phyloP scores from a whole-genome alignment of 2,329 filamentous ascomycete genomes.

The Cryphonectria parasitica region DNA sequence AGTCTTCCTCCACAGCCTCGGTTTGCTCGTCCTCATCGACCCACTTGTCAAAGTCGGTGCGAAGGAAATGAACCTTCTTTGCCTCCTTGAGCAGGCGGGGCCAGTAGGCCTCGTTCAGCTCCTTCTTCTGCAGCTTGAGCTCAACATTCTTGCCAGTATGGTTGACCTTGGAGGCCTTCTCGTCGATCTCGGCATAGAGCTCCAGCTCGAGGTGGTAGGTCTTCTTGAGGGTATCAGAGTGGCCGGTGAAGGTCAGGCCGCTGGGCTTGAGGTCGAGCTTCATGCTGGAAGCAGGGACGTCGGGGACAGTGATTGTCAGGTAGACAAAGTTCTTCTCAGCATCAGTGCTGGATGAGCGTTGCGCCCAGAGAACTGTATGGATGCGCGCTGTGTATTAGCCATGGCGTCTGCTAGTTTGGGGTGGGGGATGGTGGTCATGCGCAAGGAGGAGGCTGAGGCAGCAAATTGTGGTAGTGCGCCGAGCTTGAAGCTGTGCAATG shows the following conservation, averaged over 20 bases:
- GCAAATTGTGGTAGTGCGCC: neutral
- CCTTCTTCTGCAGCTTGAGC: conserved; percentile 95
- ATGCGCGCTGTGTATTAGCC: conserved; percentile 7
- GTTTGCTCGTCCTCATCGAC: conserved; percentile 99
- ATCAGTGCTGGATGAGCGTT: conserved; percentile 84
- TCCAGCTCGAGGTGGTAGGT: conserved; percentile 86
- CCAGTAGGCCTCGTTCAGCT: conserved; percentile 93
- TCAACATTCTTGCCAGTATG: conserved; percentile 89
- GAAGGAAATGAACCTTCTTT: conserved; percentile 92
- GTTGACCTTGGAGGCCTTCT: conserved; percentile 79
- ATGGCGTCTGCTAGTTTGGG: neutral
- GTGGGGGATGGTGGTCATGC: neutral
- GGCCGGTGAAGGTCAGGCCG: conserved; percentile 78
- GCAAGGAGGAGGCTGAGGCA: neutral
- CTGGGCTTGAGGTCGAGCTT: conserved; percentile 83
- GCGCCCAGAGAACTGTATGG: conserved; percentile 86
- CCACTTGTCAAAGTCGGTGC: conserved; percentile 99
- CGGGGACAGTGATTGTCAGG: conserved; percentile 86
- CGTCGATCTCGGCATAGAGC: conserved; percentile 90
- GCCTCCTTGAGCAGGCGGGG: conserved; percentile 88
- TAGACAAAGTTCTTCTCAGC: conserved; percentile 91
- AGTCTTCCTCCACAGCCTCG: conserved; percentile 81
- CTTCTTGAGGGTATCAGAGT: conserved; percentile 81
- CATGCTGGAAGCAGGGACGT: conserved; percentile 75
- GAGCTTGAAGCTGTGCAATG: conserved; percentile 6